Percentiles rank a stretch among this genome's conserved stretches.
These are phyloP conservation scores for Eragrostis nindensis DNA, from an alignment of 176 grass and related monocot genomes.

Conservation along the genomic window DNA sequence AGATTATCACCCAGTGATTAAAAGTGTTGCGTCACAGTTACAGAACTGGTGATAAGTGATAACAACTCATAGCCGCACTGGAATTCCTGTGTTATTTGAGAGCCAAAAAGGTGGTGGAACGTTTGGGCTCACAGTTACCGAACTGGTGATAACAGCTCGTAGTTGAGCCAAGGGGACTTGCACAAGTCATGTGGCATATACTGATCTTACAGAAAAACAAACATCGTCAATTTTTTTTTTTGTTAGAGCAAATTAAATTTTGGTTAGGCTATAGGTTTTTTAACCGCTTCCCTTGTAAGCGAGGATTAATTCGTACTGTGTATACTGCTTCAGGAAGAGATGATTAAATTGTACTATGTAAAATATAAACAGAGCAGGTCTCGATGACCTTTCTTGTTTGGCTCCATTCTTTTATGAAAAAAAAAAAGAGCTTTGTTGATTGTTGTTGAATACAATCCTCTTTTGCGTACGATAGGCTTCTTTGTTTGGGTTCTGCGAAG, in stretches of 20 bases:
- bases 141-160: slow-evolving; percentile 52
- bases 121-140: slow-evolving; percentile 68
- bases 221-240: background rate
- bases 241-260: slow-evolving; percentile 48
- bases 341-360: slow-evolving; percentile 36
- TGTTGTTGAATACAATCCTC: background rate
- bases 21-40: slow-evolving; percentile 81
- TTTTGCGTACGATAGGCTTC: background rate
- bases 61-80: background rate
- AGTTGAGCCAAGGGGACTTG: slow-evolving; percentile 3
- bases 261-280: slow-evolving; percentile 52
- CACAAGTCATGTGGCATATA: slow-evolving; percentile 24
- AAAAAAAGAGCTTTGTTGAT: background rate
- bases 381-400: slow-evolving; percentile 3
- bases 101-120: slow-evolving; percentile 58
- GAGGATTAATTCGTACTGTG: background rate
- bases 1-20: slow-evolving; percentile 78
- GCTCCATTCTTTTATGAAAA: background rate
- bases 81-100: slow-evolving; percentile 22
- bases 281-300: slow-evolving; percentile 32
- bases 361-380: slow-evolving; percentile 36
- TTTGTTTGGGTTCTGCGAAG: background rate
- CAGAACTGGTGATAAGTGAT: slow-evolving; percentile 76
- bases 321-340: slow-evolving; percentile 34
- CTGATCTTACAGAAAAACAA: slow-evolving; percentile 6